Evolutionary conservation across 352 stramenopile genomes (phyloP).

Genomic region (Phytophthora fragariaefolia): DNA sequence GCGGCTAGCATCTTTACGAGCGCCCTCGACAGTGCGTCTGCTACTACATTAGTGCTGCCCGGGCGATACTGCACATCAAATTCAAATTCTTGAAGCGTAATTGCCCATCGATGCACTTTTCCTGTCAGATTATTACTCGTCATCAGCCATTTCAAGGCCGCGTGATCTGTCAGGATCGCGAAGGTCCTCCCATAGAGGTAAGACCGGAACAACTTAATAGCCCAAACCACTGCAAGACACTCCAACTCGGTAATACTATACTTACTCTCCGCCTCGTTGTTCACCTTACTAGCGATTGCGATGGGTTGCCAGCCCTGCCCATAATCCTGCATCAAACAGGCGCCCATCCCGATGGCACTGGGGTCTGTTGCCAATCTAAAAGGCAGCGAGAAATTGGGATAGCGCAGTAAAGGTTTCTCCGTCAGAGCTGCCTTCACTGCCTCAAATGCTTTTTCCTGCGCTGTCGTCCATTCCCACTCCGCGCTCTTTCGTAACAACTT

Average conservation of each 20-base stretch:
- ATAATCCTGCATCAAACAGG: too few relatives aligned
- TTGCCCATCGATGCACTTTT: constrained; percentile 19
- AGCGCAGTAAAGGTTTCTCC: too few relatives aligned
- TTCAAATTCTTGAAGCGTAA: constrained; percentile 33
- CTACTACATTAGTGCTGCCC: constrained; percentile 13
- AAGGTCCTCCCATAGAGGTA: background rate
- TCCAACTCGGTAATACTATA: background rate
- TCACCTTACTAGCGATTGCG: background rate
- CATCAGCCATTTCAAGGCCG: background rate
- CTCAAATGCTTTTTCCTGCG: background rate
- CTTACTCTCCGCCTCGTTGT: background rate
- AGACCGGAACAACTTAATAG: background rate
- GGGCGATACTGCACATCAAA: constrained; percentile 18
- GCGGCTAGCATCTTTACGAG: too few relatives aligned
- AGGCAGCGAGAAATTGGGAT: too few relatives aligned
- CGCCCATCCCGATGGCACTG: too few relatives aligned
- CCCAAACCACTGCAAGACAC: background rate
- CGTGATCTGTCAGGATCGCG: background rate
- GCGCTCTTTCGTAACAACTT: background rate
- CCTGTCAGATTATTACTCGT: background rate
- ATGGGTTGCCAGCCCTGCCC: background rate
- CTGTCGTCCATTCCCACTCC: constrained; percentile 1
- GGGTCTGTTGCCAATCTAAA: too few relatives aligned
- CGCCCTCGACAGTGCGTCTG: constrained; percentile 24
- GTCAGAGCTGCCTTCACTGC: too few relatives aligned